Conservation (phyloP, 2,329 filamentous ascomycete genomes). For the Fusarium buharicum region DNA sequence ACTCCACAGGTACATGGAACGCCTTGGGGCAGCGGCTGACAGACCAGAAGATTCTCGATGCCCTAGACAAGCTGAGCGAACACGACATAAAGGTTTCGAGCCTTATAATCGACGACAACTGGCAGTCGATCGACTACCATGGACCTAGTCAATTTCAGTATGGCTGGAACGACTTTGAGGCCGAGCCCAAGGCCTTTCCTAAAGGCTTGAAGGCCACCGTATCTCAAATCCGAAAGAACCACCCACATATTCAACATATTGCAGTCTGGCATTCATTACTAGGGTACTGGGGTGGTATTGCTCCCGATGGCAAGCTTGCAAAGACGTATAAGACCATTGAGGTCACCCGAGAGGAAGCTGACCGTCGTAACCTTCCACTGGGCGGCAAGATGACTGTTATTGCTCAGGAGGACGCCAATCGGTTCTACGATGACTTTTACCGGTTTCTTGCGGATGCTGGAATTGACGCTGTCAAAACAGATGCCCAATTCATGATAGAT, state of each 20-base stretch:
- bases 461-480: conserved; percentile 90
- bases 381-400: conserved; percentile 78
- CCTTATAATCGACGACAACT: conserved; percentile 96
- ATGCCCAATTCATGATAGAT: conserved; percentile 91
- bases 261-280: conserved; percentile 94
- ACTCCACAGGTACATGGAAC: conserved; percentile 81
- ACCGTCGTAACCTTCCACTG: conserved; percentile 59
- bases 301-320: conserved; percentile 77
- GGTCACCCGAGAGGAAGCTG: conserved; percentile 61
- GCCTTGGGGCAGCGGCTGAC: conserved; percentile 85
- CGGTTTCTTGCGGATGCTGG: conserved; percentile 77
- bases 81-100: conserved; percentile 82
- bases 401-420: conserved; percentile 75
- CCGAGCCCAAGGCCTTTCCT: conserved; percentile 81
- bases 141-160: conserved; percentile 65
- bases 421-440: conserved; percentile 94
- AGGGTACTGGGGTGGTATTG: conserved; percentile 92
- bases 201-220: conserved; percentile 79
- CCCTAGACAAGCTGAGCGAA: conserved; percentile 75
- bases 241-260: conserved; percentile 81
- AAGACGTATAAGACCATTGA: conserved; percentile 80
- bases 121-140: conserved; percentile 77
- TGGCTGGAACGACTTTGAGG: conserved; percentile 87
- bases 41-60: conserved; percentile 80
- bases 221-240: conserved; percentile 71